Evolutionary conservation across 2,329 filamentous ascomycete genomes (phyloP).

Genomic region (Fusarium odoratissimum): DNA sequence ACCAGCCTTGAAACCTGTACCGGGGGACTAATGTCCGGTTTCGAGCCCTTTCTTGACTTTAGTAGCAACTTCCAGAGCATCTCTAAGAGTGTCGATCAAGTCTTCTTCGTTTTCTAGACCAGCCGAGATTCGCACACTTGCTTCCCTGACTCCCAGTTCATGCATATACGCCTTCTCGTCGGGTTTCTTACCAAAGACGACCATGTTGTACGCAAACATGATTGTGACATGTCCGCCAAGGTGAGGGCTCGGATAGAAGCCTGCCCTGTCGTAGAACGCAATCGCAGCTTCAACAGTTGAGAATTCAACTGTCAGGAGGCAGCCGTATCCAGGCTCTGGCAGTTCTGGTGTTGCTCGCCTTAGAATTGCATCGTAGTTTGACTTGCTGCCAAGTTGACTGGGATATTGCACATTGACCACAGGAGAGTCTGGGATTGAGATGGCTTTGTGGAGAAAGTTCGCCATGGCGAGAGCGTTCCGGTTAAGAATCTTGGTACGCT

Average conservation of each 20-base stretch:
- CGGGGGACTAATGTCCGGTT: background rate
- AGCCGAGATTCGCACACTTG: slow-evolving; percentile 59
- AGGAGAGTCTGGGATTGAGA: slow-evolving; percentile 48
- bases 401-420: slow-evolving; percentile 60
- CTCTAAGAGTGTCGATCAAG: slow-evolving; percentile 53
- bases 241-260: slow-evolving; percentile 64
- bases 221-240: slow-evolving; percentile 65
- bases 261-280: slow-evolving; percentile 62
- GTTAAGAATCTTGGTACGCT: slow-evolving; percentile 54
- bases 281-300: slow-evolving; percentile 52
- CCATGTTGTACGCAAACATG: slow-evolving; percentile 59
- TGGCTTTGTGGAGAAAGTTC: slow-evolving; percentile 49
- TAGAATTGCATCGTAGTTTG: slow-evolving; percentile 51
- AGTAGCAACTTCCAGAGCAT: slow-evolving; percentile 47
- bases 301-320: slow-evolving; percentile 65
- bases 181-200: slow-evolving; percentile 55
- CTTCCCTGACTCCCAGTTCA: slow-evolving; percentile 52
- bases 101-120: slow-evolving; percentile 59
- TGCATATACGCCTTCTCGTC: slow-evolving; percentile 53
- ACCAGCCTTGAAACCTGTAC: background rate
- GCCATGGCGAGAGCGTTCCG: slow-evolving; percentile 58
- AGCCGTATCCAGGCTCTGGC: slow-evolving; percentile 64
- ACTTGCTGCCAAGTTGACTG: slow-evolving; percentile 48
- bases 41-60: slow-evolving; percentile 19
- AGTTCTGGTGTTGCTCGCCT: slow-evolving; percentile 57